Base-by-base conservation (phyloP, 2,329 filamentous ascomycete genomes). In the Aulographum hederae region DNA sequence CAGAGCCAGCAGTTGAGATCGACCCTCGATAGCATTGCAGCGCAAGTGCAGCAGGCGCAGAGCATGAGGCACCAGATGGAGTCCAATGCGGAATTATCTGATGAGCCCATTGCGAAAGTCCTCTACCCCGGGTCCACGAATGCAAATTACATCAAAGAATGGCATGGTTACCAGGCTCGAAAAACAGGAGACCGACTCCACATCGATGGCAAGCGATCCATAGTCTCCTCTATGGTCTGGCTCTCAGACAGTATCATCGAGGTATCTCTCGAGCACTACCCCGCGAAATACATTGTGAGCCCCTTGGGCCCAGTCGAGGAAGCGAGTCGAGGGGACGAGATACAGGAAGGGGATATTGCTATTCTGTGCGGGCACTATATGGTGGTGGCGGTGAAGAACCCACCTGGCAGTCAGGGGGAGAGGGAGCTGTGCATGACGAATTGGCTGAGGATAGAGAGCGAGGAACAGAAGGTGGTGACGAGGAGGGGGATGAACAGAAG, bases 51-150 rank as follows among this genome's bases (percentile, higher is more conserved):
- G 3, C 30, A 33, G 6, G 41, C 41, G 2, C 39, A 46, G 20
- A 28, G 32, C 5, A 34, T 36, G 16, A 36, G 37, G 17, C 25
- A 39, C 17, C 28, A 29, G 35, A 13, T 28, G 37, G 10, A 30
- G 35, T 35, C 31, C 23, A 18, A 35, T 25, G 21, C 38, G 32
- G 21, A 25, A 25, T 13, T 25, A 27, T 39, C 31, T 10, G 39
- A 44, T 27, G 42, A 45, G 28, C 42, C 42, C 4, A 41, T 45
- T n/a, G 20, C 35, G 12, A 42, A 39, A 20, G 32, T 44, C 4
- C 27, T 45, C 12, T 39, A 41, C 28, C 39, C 38, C n/a, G 36
- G 38, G 12, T 26, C 33, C 18, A 30, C 16, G 11, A 4, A n/a
- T n/a, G n/a, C n/a, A n/a, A n/a, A n/a, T n/a, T n/a, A n/a, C n/a